A percentile compares a stretch with the other conserved stretches of the same genome.
Conservation (phyloP, 2,329 filamentous ascomycete species). For the Verruconis gallopava region DNA sequence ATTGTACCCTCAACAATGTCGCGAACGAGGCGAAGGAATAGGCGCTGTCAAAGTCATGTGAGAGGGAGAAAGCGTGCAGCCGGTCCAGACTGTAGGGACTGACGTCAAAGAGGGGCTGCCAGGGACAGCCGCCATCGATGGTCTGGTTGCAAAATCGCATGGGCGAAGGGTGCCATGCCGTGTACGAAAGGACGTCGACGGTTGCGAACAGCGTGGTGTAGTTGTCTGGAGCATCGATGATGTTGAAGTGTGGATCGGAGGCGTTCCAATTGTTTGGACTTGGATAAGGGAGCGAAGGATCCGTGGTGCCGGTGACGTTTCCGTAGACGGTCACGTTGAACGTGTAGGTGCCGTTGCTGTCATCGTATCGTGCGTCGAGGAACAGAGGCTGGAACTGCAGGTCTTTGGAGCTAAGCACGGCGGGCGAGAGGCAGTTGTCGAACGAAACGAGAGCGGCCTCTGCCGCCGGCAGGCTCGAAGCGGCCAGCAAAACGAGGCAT, state of each 20-base stretch:
- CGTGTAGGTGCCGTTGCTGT: constrained; percentile 44
- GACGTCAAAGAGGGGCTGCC: constrained; percentile 57
- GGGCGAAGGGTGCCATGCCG: constrained; percentile 43
- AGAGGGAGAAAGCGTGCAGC: constrained; percentile 61
- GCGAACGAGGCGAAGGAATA: constrained; percentile 79
- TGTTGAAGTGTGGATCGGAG: constrained; percentile 58
- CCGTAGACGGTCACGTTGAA: constrained; percentile 75
- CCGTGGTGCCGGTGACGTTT: constrained; percentile 69
- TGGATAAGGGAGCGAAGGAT: constrained; percentile 25
- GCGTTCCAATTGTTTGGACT: constrained; percentile 44
- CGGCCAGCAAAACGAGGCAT: background rate
- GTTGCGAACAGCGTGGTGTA: constrained; percentile 61
- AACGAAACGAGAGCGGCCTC: constrained; percentile 61
- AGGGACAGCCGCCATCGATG: constrained; percentile 54
- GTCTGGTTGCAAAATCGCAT: constrained; percentile 53
- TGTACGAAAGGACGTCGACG: constrained; percentile 65
- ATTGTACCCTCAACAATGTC: constrained; percentile 55
- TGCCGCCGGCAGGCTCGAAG: background rate
- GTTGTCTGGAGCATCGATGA: constrained; percentile 47
- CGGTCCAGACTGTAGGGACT: constrained; percentile 38
- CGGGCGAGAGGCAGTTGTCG: constrained; percentile 62
- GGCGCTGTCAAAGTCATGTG: constrained; percentile 61
- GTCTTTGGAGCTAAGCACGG: constrained; percentile 44
- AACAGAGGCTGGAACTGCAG: constrained; percentile 71
- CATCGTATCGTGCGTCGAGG: constrained; percentile 63